Base-by-base conservation (phyloP, 768 basidiomycete species). In the Pholiota microspora region DNA sequence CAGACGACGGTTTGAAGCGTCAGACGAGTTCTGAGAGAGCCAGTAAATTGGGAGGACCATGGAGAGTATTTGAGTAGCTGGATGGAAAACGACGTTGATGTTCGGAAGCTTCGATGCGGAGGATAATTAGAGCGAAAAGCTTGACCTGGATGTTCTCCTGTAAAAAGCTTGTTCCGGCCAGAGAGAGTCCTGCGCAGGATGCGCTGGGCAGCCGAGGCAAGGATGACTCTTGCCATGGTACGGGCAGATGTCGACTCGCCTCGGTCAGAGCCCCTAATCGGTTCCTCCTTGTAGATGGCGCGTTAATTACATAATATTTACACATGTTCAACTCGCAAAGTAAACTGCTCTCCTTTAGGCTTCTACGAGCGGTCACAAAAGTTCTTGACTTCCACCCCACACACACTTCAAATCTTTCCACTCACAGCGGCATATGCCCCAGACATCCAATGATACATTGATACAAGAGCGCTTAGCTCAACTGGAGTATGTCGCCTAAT, bases 401-500 rank as follows among this genome's bases (percentile, higher is more conserved):
- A n/a, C n/a, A 36, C 40, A 23, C 18, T 52, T 24, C 25, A 29
- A 42, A 54, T 35, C 15, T 48, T 31, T 28, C n/a, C 16, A 21
- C 44, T 51, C 6, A 18, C 29, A 32, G n/a, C 23, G 8, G 42
- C 24, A 49, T 56, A 64, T 61, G 62, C 36, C 56, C 21, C 47
- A 54, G 49, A 55, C 53, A 16, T 52, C 49, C 36, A 45, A 61
- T 27, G 64, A 62, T 36, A 18, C 51, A 51, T 51, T 59, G 51
- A 54, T 67, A 36, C 72, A 77, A 61, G 73, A 77, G 54, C 72
- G 77, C 35, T 66, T 77, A 44, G 70, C 72, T 52, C 76, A 74
- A 54, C 69, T 81, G 47, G 63, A 75, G 79, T 79, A 63, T 59
- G 68, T 60, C 53, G 36, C 24, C 55, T 35, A 51, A 10, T 45